Percentiles rank a stretch among this genome's conserved stretches.
These are phyloP conservation scores for Royoungia palumana DNA, from an alignment of 768 basidiomycete genomes.

Conservation along the genomic window DNA sequence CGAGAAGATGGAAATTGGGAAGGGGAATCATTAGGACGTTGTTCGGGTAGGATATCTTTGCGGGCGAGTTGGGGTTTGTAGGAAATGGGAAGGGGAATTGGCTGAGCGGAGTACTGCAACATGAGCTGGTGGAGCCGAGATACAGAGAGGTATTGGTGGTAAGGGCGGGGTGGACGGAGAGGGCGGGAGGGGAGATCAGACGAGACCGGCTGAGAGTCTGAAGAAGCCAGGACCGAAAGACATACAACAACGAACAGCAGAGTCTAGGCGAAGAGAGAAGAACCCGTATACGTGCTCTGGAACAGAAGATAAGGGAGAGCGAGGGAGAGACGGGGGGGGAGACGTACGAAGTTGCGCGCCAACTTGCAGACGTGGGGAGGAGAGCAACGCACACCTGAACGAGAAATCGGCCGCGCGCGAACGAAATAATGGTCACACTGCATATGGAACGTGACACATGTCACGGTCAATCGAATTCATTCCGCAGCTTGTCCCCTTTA, in stretches of 20 bases:
- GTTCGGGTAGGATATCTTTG: constrained; percentile 32
- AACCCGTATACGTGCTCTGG: constrained; percentile 8
- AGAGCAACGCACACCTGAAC: constrained; percentile 24
- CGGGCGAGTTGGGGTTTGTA: constrained; percentile 27
- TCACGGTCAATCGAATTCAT: constrained; percentile 6
- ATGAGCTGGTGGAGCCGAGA: constrained; percentile 39
- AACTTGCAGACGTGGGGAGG: constrained; percentile 24
- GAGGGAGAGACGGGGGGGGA: constrained; percentile 1
- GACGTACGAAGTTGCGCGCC: constrained; percentile 23
- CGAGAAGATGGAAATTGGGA: constrained; percentile 18
- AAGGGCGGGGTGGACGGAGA: constrained; percentile 25
- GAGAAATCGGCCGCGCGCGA: constrained; percentile 8
- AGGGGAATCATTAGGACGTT: constrained; percentile 26
- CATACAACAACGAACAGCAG: constrained; percentile 20
- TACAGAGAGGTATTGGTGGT: constrained; percentile 30
- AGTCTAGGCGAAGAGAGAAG: constrained; percentile 3
- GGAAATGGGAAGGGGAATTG: constrained; percentile 32
- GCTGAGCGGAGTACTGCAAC: constrained; percentile 53
- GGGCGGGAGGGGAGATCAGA: constrained; percentile 42
- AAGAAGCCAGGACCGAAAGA: constrained; percentile 25
- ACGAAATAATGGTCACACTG: constrained; percentile 4
- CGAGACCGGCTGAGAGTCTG: constrained; percentile 45
- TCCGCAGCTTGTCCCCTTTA: neutral
- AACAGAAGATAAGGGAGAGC: neutral
- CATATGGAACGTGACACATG: constrained; percentile 4